Evolutionary conservation across 73 alveolate genomes (phyloP).

Genomic region (Paramecium primaurelia): DNA sequence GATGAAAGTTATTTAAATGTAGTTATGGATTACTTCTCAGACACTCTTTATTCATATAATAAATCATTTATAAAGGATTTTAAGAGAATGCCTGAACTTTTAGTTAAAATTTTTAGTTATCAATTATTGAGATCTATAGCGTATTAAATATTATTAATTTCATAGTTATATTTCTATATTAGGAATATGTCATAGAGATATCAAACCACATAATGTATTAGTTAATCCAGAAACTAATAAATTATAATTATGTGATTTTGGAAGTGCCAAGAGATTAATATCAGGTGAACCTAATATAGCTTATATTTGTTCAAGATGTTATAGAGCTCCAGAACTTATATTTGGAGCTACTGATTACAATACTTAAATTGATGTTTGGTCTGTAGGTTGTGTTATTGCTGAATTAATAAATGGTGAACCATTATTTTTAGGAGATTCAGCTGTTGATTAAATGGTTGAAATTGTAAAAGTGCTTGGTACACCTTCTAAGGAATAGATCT

Average conservation of each 20-base stretch:
- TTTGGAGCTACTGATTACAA: constrained; percentile 77
- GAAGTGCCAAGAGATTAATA: constrained; percentile 71
- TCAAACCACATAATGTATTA: constrained; percentile 78
- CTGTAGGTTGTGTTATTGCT: constrained; percentile 80
- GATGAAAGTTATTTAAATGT: constrained; percentile 78
- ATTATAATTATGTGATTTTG: constrained; percentile 82
- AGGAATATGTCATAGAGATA: constrained; percentile 85
- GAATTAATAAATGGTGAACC: constrained; percentile 81
- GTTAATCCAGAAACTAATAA: constrained; percentile 76
- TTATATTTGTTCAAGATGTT: constrained; percentile 78
- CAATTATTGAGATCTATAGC: constrained; percentile 78
- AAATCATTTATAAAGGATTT: constrained; percentile 53
- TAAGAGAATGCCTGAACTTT: constrained; percentile 69
- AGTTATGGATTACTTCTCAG: constrained; percentile 83
- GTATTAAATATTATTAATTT: neutral
- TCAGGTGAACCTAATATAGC: constrained; percentile 77
- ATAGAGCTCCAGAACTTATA: constrained; percentile 85
- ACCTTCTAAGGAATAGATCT: constrained; percentile 76
- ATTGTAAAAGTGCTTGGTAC: constrained; percentile 85
- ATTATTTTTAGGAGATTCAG: constrained; percentile 78
- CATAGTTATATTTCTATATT: constrained; percentile 64
- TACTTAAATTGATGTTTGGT: constrained; percentile 78
- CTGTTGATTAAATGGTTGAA: constrained; percentile 82
- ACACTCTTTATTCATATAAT: constrained; percentile 67
- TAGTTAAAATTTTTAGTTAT: constrained; percentile 74